Percentiles rank a stretch among this genome's conserved stretches.
These are phyloP conservation scores for Hericium rajendrae DNA, from an alignment of 768 basidiomycete species.

Conservation along the genomic window DNA sequence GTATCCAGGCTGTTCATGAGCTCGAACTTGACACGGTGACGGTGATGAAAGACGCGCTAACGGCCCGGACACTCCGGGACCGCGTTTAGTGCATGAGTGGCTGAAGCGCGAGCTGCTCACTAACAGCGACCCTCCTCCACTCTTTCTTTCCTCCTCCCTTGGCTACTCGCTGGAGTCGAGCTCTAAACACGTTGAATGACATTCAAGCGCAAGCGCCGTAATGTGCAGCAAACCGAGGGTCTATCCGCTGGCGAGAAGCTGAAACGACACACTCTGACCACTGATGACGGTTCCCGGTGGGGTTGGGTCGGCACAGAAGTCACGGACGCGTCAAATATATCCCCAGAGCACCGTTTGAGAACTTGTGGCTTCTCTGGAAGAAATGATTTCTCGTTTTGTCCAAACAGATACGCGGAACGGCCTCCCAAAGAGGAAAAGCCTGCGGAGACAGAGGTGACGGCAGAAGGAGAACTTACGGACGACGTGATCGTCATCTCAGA, in stretches of 20 bases:
- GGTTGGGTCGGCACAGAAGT: conserved; percentile 72
- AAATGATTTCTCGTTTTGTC: conserved; percentile 44
- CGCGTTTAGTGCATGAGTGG: neutral
- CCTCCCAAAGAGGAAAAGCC: conserved; percentile 12
- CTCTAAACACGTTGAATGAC: conserved; percentile 30
- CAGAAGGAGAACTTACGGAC: conserved; percentile 40
- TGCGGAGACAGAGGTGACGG: conserved; percentile 6
- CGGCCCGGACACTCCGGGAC: neutral
- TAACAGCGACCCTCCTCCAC: neutral
- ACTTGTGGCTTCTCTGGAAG: conserved; percentile 57
- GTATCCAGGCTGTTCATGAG: neutral
- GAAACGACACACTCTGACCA: conserved; percentile 45
- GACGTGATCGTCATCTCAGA: conserved; percentile 67
- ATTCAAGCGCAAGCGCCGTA: conserved; percentile 48
- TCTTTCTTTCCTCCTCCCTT: conserved; percentile 4
- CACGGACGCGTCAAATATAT: conserved; percentile 45
- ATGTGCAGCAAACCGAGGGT: conserved; percentile 36
- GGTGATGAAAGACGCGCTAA: neutral
- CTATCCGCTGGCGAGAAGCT: conserved; percentile 53
- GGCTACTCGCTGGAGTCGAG: neutral
- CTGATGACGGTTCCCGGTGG: conserved; percentile 43
- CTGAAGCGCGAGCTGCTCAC: neutral
- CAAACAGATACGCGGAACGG: conserved; percentile 39
- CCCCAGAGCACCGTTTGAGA: conserved; percentile 51
- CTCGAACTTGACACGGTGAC: neutral